A percentile compares a stretch with the other conserved stretches of the same genome.
These are phyloP conservation scores for Cutaneotrichosporon sp. DNA, from an alignment of 1,284 basidiomycete genomes.

Conservation along the genomic window DNA sequence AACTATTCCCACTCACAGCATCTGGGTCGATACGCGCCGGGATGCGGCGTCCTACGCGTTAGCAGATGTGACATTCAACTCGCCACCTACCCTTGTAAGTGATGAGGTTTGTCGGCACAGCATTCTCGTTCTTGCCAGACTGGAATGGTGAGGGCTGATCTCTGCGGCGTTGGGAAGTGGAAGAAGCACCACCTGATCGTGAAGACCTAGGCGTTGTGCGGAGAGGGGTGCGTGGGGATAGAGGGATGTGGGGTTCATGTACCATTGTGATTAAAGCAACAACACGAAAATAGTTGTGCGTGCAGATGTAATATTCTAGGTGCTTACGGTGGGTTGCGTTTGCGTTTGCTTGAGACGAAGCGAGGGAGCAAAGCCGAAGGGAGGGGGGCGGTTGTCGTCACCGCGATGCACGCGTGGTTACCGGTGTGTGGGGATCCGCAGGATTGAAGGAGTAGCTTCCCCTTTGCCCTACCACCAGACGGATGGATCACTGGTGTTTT, in stretches of 20 bases:
- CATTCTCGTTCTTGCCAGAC: conserved; percentile 28
- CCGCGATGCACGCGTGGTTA: not conserved
- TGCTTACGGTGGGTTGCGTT: too few species aligned
- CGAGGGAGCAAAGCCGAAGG: too few species aligned
- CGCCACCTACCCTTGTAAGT: conserved; percentile 36
- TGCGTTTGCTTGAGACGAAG: too few species aligned
- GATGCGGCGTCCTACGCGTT: conserved; percentile 36
- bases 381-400: not conserved
- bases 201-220: conserved; percentile 3
- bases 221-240: not conserved
- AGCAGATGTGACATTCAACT: too few species aligned
- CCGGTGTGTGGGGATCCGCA: too few species aligned
- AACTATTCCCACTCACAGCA: conserved; percentile 30
- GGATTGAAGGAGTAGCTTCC: too few species aligned
- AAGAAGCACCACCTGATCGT: not conserved
- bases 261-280: conserved; percentile 9
- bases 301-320: too few species aligned
- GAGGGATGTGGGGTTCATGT: conserved; percentile 6
- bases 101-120: conserved; percentile 44
- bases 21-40: conserved; percentile 45
- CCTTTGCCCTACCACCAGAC: too few species aligned
- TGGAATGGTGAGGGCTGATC: conserved; percentile 16
- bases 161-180: conserved; percentile 2
- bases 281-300: not conserved
- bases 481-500: too few species aligned